These are phyloP conservation scores for Boletus subcaerulescens DNA, from an alignment of 768 basidiomycete genomes.

Conservation along the genomic window DNA sequence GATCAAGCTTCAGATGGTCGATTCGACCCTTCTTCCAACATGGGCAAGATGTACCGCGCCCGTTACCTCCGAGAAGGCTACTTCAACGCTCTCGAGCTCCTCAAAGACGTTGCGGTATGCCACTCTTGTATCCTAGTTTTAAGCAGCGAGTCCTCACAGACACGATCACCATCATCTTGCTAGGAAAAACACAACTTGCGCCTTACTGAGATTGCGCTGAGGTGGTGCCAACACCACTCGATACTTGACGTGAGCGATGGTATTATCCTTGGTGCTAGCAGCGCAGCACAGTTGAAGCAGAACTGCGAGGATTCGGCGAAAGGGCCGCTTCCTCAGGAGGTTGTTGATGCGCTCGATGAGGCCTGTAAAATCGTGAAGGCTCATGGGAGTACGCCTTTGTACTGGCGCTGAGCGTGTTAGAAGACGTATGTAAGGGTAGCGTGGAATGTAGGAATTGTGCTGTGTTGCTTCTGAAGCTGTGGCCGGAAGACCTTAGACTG, in stretches of 20 bases:
- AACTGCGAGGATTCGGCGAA: conserved; percentile 48
- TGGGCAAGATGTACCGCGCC: conserved; percentile 45
- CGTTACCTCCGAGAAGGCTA: conserved; percentile 44
- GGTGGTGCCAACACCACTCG: conserved; percentile 64
- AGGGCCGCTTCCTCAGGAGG: conserved; percentile 52
- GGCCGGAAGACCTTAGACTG: too few relatives aligned
- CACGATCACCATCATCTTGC: background rate
- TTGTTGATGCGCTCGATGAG: conserved; percentile 50
- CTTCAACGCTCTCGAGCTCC: conserved; percentile 40
- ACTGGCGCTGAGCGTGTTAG: conserved; percentile 32
- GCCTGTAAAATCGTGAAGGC: conserved; percentile 41
- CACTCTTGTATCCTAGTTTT: background rate
- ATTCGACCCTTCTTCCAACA: conserved; percentile 36
- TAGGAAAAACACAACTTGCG: conserved; percentile 42
- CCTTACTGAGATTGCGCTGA: conserved; percentile 52
- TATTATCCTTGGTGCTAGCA: conserved; percentile 48
- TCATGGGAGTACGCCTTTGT: conserved; percentile 32
- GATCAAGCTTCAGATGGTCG: conserved; percentile 35
- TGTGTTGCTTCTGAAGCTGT: too few relatives aligned
- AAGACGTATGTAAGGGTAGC: background rate
- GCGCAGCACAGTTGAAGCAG: conserved; percentile 41
- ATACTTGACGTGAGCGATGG: conserved; percentile 42
- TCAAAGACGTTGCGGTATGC: conserved; percentile 42
- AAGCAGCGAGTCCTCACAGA: background rate
- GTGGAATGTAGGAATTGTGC: too few relatives aligned